These are phyloP conservation scores for Kluyveromyces aestuarii DNA, from an alignment of 805 yeast genomes.

Conservation along the genomic window DNA sequence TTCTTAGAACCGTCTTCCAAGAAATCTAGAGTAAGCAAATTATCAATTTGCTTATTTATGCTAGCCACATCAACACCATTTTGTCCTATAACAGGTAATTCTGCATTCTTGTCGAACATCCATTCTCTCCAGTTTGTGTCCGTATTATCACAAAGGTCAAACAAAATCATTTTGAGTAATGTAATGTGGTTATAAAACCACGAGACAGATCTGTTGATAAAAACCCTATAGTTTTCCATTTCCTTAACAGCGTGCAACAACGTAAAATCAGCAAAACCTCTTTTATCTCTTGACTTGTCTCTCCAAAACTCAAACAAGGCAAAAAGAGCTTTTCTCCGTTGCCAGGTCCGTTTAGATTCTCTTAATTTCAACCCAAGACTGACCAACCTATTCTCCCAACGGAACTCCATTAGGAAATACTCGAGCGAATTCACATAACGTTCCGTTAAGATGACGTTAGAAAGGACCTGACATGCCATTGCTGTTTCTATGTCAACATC, in stretches of 20 bases:
- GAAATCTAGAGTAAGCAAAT: constrained; percentile 21
- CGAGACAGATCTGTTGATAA: constrained; percentile 29
- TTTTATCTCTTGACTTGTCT: constrained; percentile 27
- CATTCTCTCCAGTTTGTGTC: constrained; percentile 30
- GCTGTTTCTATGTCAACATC: constrained; percentile 24
- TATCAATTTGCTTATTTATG: constrained; percentile 22
- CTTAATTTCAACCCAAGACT: constrained; percentile 24
- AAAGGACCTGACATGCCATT: constrained; percentile 17
- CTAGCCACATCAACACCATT: constrained; percentile 16
- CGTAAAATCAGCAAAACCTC: constrained; percentile 21
- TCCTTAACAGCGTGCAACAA: constrained; percentile 29
- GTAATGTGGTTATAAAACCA: constrained; percentile 32
- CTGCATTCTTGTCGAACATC: constrained; percentile 24
- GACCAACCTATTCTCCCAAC: constrained; percentile 29
- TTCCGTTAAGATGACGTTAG: constrained; percentile 25
- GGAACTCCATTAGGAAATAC: constrained; percentile 29
- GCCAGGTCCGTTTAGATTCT: constrained; percentile 31
- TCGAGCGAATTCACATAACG: constrained; percentile 28
- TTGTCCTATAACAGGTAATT: constrained; percentile 21
- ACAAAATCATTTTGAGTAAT: constrained; percentile 26
- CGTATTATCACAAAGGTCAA: constrained; percentile 27
- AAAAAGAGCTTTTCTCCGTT: constrained; percentile 28
- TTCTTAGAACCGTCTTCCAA: constrained; percentile 24
- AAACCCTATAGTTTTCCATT: constrained; percentile 29
- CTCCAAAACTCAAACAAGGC: constrained; percentile 30